Evolutionary conservation across 1,284 basidiomycete species (phyloP).

Genomic region (Porogramme epimiltina): DNA sequence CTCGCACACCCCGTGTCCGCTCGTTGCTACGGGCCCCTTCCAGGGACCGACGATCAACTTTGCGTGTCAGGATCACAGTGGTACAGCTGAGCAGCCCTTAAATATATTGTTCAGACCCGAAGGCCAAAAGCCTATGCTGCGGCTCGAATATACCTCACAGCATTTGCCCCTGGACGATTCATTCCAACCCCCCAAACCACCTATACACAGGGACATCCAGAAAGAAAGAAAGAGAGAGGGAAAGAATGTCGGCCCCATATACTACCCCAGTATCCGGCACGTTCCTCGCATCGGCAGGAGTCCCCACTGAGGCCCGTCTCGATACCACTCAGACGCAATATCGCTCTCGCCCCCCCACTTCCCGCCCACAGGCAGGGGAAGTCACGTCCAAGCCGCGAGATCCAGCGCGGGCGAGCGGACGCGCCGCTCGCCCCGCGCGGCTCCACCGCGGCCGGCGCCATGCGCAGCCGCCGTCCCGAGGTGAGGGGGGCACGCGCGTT

Average conservation of each 20-base stretch:
- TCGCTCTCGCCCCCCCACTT: constrained; percentile 22
- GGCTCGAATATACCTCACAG: too few species aligned
- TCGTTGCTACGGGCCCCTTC: too few species aligned
- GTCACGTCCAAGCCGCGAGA: constrained; percentile 21
- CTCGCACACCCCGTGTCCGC: too few species aligned
- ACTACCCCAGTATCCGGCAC: constrained; percentile 71
- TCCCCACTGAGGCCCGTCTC: constrained; percentile 66
- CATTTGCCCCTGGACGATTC: too few species aligned
- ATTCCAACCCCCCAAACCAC: too few species aligned
- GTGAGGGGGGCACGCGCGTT: constrained; percentile 4
- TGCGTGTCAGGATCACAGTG: too few species aligned
- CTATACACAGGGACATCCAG: not conserved
- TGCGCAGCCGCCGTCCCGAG: constrained; percentile 12
- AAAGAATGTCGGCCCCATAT: constrained; percentile 65
- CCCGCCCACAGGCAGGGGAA: constrained; percentile 9
- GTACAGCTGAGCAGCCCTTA: too few species aligned
- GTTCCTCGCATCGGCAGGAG: constrained; percentile 67
- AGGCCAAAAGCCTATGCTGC: too few species aligned
- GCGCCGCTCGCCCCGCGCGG: constrained; percentile 23
- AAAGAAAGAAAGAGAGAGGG: not conserved
- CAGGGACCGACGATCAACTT: too few species aligned
- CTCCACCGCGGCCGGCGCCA: constrained; percentile 18
- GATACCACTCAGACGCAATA: constrained; percentile 25
- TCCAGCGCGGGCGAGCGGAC: constrained; percentile 19
- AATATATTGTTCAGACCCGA: too few species aligned